A percentile compares a stretch with the other conserved stretches of the same genome.
phyloP scores from a whole-genome alignment of 371 early-diverging fungal species.

The Haplosporangium sp. region DNA sequence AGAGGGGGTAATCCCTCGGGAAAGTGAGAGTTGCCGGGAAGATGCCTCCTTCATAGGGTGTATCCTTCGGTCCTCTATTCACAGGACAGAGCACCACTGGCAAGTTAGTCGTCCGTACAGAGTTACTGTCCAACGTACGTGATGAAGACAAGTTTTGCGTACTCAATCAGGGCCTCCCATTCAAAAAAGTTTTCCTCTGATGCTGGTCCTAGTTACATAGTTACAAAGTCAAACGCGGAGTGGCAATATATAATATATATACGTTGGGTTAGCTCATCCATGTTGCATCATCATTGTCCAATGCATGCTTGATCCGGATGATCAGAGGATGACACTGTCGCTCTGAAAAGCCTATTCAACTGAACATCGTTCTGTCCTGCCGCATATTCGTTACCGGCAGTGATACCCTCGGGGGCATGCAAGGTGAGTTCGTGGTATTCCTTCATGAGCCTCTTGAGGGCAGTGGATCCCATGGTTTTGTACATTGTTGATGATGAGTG shows the following conservation, averaged over 20 bases:
- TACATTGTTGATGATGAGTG: slow-evolving; percentile 18
- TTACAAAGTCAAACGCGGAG: not conserved
- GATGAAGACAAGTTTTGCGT: slow-evolving; percentile 39
- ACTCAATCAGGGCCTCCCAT: slow-evolving; percentile 97
- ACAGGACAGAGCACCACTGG: too few relatives aligned
- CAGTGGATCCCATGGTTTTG: slow-evolving; percentile 74
- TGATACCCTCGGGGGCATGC: slow-evolving; percentile 97
- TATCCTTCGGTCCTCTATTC: slow-evolving; percentile 90
- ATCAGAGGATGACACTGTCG: not conserved
- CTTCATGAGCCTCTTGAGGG: slow-evolving; percentile 95
- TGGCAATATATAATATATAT: slow-evolving; percentile 1
- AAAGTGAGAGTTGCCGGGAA: slow-evolving; percentile 88
- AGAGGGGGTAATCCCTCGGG: slow-evolving; percentile 95
- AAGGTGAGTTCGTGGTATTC: slow-evolving; percentile 96
- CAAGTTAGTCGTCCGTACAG: too few relatives aligned
- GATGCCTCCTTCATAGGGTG: slow-evolving; percentile 93
- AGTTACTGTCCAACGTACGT: too few relatives aligned
- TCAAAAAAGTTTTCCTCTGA: slow-evolving; percentile 94
- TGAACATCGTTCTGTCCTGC: not conserved
- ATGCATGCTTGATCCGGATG: not conserved
- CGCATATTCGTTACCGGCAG: slow-evolving; percentile 73
- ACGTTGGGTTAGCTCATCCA: not conserved
- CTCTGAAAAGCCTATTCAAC: too few relatives aligned
- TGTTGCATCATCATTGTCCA: not conserved
- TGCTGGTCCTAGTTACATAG: slow-evolving; percentile 73